Evolutionary conservation across 768 basidiomycete species (phyloP).

Genomic region (Phlebiopsis flavidoalba): DNA sequence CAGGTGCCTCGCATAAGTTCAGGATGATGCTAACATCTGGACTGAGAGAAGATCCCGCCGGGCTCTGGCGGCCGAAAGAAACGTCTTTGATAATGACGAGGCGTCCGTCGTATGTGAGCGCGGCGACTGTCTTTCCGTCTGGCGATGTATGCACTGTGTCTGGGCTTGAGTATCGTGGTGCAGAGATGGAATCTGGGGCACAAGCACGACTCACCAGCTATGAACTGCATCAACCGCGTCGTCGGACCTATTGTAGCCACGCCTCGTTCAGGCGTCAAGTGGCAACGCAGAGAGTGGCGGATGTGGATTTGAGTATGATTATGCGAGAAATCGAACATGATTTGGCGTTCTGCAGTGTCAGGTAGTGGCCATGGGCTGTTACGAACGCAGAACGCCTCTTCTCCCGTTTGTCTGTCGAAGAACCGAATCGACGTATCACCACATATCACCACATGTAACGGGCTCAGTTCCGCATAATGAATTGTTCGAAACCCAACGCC

Average conservation of each 20-base stretch:
- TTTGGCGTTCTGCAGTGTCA: too few species aligned
- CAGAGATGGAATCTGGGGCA: too few species aligned
- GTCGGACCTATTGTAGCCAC: too few species aligned
- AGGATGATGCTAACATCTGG: neutral
- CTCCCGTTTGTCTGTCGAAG: slow-evolving; percentile 45
- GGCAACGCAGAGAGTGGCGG: too few species aligned
- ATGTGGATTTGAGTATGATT: too few species aligned
- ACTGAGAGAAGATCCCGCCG: slow-evolving; percentile 14
- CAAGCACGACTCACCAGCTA: too few species aligned
- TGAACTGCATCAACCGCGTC: too few species aligned
- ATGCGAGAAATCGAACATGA: too few species aligned
- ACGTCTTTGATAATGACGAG: slow-evolving; percentile 32
- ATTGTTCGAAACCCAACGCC: slow-evolving; percentile 36
- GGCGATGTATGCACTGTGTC: slow-evolving; percentile 32
- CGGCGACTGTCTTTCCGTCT: slow-evolving; percentile 29
- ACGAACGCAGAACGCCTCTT: slow-evolving; percentile 23
- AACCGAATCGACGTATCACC: slow-evolving; percentile 43
- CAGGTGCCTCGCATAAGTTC: neutral
- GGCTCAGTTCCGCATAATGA: slow-evolving; percentile 62
- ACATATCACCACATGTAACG: slow-evolving; percentile 56
- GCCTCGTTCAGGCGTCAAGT: too few species aligned
- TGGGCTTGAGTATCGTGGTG: too few species aligned
- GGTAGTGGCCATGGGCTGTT: too few species aligned
- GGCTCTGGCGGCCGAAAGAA: slow-evolving; percentile 21
- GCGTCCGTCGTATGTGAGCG: slow-evolving; percentile 17